These are phyloP conservation scores for Pestalotiopsis sp. DNA, from an alignment of 2,329 filamentous ascomycete genomes.

Conservation along the genomic window DNA sequence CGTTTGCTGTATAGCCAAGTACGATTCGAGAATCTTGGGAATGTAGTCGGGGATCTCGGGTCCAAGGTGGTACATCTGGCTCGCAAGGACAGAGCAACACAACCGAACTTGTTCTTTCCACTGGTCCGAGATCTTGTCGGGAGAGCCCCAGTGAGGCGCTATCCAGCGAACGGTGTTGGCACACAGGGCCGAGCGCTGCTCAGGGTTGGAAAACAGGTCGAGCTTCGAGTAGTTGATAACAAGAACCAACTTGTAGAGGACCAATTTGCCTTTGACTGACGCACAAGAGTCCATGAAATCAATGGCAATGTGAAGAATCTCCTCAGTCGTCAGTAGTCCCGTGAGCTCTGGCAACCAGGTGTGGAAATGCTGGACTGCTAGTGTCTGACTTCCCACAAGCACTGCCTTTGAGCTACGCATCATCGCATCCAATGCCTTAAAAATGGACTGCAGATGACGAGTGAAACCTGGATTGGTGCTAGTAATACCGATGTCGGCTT, in stretches of 20 bases:
- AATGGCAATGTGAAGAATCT: constrained; percentile 88
- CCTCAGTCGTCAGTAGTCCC: constrained; percentile 74
- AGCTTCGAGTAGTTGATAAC: constrained; percentile 90
- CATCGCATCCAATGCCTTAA: constrained; percentile 85
- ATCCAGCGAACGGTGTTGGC: constrained; percentile 90
- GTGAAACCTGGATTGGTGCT: constrained; percentile 74
- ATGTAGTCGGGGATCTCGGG: constrained; percentile 87
- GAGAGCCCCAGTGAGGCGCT: constrained; percentile 87
- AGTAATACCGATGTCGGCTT: constrained; percentile 83
- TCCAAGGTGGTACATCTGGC: constrained; percentile 77
- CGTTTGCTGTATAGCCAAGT: constrained; percentile 70
- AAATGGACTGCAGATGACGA: constrained; percentile 81
- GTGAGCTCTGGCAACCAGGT: constrained; percentile 93
- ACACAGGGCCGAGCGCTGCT: constrained; percentile 74
- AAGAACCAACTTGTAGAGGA: constrained; percentile 88
- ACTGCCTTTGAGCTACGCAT: constrained; percentile 87
- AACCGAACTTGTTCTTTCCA: constrained; percentile 93
- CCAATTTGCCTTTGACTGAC: constrained; percentile 84
- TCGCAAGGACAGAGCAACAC: constrained; percentile 89
- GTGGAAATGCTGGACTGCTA: constrained; percentile 95
- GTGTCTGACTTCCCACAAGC: constrained; percentile 89
- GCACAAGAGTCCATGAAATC: constrained; percentile 93
- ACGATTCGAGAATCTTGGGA: constrained; percentile 88
- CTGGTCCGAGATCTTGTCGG: constrained; percentile 73
- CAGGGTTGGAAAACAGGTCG: constrained; percentile 77